A percentile compares a stretch with the other conserved stretches of the same genome.
phyloP scores from a whole-genome alignment of 2,329 filamentous ascomycete genomes.

The Alternaria sp. region DNA sequence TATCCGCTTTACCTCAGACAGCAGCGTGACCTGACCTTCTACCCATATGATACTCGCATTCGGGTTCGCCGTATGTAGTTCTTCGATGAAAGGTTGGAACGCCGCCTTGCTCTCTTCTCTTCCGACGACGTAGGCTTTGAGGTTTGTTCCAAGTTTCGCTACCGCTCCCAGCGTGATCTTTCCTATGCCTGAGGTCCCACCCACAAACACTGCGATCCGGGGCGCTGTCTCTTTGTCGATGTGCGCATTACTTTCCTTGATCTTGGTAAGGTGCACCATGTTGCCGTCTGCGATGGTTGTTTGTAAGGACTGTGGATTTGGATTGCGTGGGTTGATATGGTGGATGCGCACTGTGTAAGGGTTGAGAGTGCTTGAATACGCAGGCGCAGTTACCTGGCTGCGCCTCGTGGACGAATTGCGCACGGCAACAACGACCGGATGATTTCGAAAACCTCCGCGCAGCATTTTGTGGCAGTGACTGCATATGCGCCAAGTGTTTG shows the following conservation, averaged over 20 bases:
- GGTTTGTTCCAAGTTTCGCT: conserved; percentile 34
- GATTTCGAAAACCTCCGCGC: neutral
- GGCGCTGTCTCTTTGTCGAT: conserved; percentile 50
- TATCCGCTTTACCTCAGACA: conserved; percentile 51
- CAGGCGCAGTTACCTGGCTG: neutral
- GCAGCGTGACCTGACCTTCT: conserved; percentile 55
- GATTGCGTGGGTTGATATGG: neutral
- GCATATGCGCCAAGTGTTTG: neutral
- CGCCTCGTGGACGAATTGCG: neutral
- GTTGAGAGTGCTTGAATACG: neutral
- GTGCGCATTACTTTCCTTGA: conserved; percentile 40
- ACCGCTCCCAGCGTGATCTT: conserved; percentile 43
- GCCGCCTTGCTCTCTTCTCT: conserved; percentile 47
- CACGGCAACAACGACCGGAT: neutral
- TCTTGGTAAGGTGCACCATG: neutral
- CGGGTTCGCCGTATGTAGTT: conserved; percentile 48
- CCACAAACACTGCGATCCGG: conserved; percentile 53
- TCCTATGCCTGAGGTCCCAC: conserved; percentile 58
- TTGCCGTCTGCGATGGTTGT: too few relatives aligned
- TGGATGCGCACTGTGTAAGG: neutral
- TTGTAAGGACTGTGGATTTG: too few relatives aligned
- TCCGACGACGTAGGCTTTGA: conserved; percentile 55
- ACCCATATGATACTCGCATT: conserved; percentile 53
- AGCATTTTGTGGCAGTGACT: neutral
- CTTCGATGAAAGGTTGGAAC: conserved; percentile 44